Base-by-base conservation (phyloP, 805 yeast species). In the Kurtzmaniella fragi region DNA sequence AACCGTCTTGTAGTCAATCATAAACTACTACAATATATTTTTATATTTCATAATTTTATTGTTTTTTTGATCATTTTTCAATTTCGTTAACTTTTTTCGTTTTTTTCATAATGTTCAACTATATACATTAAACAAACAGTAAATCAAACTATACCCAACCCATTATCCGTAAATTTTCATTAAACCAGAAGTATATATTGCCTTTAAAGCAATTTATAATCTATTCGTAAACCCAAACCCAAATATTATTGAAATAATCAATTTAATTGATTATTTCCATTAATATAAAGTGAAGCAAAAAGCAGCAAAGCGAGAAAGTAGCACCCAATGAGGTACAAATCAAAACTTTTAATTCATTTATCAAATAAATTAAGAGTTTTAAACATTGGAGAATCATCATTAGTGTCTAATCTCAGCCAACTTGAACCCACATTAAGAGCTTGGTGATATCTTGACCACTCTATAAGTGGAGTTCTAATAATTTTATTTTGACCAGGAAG, bases 401-500 rank as follows among this genome's bases (percentile, higher is more conserved):
- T 31, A 7, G 44, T 27, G 42, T 46, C 26, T 45, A 45, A 31
- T 41, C 37, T 23, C 31, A 39, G 29, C 35, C 45, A 49, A 30
- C 41, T 39, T 12, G 56, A 46, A 35, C 61, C 61, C 20, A 48
- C 42, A 13, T 44, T 41, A 37, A 63, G 50, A 30, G 53, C 53
- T 38, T 50, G 50, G 49, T 64, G 66, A 45, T 66, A 66, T 38
- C 56, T 59, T n/a, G 56, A 40, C 70, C 71, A 65, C 38, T 65
- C 58, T 5, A 68, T 50, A 13, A 45, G 34, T 3, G 73, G 73
- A 20, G 64, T 57, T 32, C 53, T 56, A 17, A 63, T 44, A 16
- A 64, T 54, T 40, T 51, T 53, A 34, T 53, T 52, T 38, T 60
- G 71, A 30, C 52, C 50, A 4, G 73, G 71, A 46, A 67, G 57